Evolutionary conservation across 805 yeast species (phyloP), one percentile per base, ranked within the genome.

Genomic region (Candida nanaspora): DNA sequence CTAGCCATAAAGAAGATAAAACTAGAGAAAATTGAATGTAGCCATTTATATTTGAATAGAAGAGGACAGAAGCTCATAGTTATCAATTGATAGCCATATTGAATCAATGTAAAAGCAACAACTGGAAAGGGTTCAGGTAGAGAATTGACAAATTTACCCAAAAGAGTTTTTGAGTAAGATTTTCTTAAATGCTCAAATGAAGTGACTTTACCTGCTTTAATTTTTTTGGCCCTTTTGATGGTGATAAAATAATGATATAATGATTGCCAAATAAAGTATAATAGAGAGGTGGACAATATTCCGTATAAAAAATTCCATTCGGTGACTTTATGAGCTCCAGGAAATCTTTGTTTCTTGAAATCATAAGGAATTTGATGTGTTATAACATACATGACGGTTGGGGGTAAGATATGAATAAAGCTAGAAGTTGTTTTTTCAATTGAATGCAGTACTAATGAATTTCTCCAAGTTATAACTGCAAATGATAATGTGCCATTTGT

Each of bases 401-500:
- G 95, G 1, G 98, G 98, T 64, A 86, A 73, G 13, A 93, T 70
- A 56, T 91, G 98, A 47, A 91, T 91, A 52, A 87, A 84, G 2
- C 95, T 80, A 18, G 91, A 80, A 2, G 98, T 93, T 14, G 89
- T 86, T 60, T 91, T 91, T 49, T 91, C 98, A 45, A 91, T 74
- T 11, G 91, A 81, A 56, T 91, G 98, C 37, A 91, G 68, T 8
- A 91, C 98, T 41, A 91, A 68, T 6, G 96, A 88, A 59, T 91
- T 91, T 50, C 95, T 72, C 98, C 98, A 91, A 0, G 96, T 86
- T 34, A 91, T 80, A 19, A 91, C 96, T 0, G 97, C 97, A 74
- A 86, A 89, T 6, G 95, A 76, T 41, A 91, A 63, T 0, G 97
- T 86, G 1, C 98, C 98, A 65, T 83, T 80, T 1, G 93, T 74